Evolutionary conservation across 2,329 filamentous ascomycete genomes (phyloP).

Genomic region (Zasmidium citrigriseum): DNA sequence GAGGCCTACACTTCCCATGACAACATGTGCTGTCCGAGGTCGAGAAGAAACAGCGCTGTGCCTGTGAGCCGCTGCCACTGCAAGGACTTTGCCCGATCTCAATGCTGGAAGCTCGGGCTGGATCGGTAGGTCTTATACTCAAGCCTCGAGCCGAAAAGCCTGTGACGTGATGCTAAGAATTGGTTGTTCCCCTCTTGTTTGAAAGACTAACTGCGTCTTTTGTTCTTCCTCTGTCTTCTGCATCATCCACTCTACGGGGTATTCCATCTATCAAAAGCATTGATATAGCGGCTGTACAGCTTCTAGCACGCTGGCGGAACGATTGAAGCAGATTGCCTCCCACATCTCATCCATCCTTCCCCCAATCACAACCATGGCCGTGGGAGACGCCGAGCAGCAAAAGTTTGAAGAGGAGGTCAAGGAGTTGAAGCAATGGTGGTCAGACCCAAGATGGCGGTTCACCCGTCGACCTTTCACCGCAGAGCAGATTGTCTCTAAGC

Average conservation of each 20-base stretch:
- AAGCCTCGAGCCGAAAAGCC: not conserved
- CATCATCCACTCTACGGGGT: not conserved
- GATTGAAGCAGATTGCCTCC: slow-evolving; percentile 34
- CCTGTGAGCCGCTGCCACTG: not conserved
- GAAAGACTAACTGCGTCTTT: slow-evolving; percentile 12
- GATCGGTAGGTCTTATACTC: slow-evolving; percentile 12
- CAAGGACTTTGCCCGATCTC: not conserved
- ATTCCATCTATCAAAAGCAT: not conserved
- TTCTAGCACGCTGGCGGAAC: slow-evolving; percentile 36
- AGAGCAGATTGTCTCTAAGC: slow-evolving; percentile 95
- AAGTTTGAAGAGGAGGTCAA: slow-evolving; percentile 80
- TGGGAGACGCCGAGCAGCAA: slow-evolving; percentile 66
- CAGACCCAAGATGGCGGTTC: slow-evolving; percentile 84
- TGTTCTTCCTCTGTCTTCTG: slow-evolving; percentile 8
- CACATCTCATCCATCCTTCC: slow-evolving; percentile 26
- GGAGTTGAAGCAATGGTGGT: slow-evolving; percentile 93
- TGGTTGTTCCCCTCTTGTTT: slow-evolving; percentile 18
- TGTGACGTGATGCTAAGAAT: slow-evolving; percentile 22
- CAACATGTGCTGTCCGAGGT: not conserved
- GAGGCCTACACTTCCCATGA: slow-evolving; percentile 16
- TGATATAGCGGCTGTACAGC: slow-evolving; percentile 1
- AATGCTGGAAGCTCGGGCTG: slow-evolving; percentile 16
- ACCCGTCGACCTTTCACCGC: slow-evolving; percentile 93
- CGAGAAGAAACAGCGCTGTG: not conserved
- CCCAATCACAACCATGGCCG: slow-evolving; percentile 27